These are phyloP conservation scores for Pseudonitzschia delicatissima DNA, from an alignment of 108 stramenopile genomes.

Conservation along the genomic window DNA sequence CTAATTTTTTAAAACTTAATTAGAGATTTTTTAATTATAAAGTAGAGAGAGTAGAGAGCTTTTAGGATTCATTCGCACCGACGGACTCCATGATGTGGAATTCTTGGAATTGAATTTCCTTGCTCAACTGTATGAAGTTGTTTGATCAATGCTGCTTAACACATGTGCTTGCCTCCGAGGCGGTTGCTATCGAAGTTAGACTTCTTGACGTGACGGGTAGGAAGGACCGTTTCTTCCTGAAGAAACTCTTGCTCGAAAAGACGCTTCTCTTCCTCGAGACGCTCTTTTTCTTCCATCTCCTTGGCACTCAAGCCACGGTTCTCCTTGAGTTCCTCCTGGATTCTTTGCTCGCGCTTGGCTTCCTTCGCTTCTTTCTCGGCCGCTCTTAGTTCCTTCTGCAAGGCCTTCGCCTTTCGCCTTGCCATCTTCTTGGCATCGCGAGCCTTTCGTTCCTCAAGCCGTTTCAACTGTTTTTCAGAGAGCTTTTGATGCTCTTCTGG, in stretches of 20 bases:
- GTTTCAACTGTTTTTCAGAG: constrained; percentile 7
- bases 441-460: constrained; percentile 13
- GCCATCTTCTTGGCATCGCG: constrained; percentile 16
- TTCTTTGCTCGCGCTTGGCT: constrained; percentile 6
- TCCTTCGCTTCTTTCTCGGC: not conserved
- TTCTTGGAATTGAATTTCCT: too few relatives aligned
- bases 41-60: too few relatives aligned
- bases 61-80: too few relatives aligned
- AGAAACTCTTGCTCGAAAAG: constrained; percentile 11
- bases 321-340: constrained; percentile 1
- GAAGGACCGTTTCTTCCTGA: not conserved
- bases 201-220: constrained; percentile 5
- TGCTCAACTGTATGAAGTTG: too few relatives aligned
- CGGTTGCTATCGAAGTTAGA: constrained; percentile 15
- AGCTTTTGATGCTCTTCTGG: not conserved
- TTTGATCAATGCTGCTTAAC: not conserved
- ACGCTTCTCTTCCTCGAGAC: not conserved
- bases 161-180: constrained; percentile 9
- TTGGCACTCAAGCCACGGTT: not conserved
- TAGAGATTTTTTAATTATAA: too few relatives aligned
- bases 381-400: constrained; percentile 14
- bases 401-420: constrained; percentile 9
- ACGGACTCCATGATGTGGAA: too few relatives aligned
- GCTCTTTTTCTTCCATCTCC: constrained; percentile 9
- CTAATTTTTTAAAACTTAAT: too few relatives aligned